phyloP scores from a whole-genome alignment of 768 basidiomycete species.

The Russula earlei region DNA sequence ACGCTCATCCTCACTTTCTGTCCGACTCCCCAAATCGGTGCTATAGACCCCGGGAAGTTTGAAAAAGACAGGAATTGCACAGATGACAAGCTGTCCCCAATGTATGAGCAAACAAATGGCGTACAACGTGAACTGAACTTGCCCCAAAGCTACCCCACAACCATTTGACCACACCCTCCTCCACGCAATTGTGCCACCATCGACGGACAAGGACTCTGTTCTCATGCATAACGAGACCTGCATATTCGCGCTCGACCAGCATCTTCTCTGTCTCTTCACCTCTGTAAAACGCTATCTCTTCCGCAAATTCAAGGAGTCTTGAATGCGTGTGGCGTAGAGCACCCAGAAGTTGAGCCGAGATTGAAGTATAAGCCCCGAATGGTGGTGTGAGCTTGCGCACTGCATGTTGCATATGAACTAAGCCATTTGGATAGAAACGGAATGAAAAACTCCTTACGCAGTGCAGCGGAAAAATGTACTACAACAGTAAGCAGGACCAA shows the following conservation, averaged over 20 bases:
- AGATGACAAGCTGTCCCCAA: constrained; percentile 45
- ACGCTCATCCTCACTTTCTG: constrained; percentile 70
- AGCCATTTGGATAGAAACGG: background rate
- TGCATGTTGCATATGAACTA: constrained; percentile 25
- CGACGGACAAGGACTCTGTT: constrained; percentile 66
- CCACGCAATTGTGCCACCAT: constrained; percentile 86
- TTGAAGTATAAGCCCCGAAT: constrained; percentile 84
- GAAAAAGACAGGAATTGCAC: constrained; percentile 91
- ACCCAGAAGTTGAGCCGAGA: constrained; percentile 81
- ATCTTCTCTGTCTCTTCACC: constrained; percentile 88
- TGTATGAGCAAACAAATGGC: background rate
- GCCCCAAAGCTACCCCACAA: constrained; percentile 94
- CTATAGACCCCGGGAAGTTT: constrained; percentile 60
- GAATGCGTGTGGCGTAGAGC: constrained; percentile 89
- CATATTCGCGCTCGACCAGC: constrained; percentile 83
- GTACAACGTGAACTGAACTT: constrained; percentile 24
- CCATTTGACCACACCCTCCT: constrained; percentile 96
- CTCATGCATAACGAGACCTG: constrained; percentile 76
- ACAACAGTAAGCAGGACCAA: constrained; percentile 72
- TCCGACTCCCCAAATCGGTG: constrained; percentile 74
- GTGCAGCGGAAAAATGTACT: constrained; percentile 73
- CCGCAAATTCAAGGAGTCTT: constrained; percentile 77
- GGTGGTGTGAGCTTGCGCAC: constrained; percentile 86
- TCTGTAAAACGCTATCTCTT: constrained; percentile 82
- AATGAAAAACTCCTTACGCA: constrained; percentile 48